Conservation (phyloP, 2,329 filamentous ascomycete genomes). For the Hymenoscyphus albidus region DNA sequence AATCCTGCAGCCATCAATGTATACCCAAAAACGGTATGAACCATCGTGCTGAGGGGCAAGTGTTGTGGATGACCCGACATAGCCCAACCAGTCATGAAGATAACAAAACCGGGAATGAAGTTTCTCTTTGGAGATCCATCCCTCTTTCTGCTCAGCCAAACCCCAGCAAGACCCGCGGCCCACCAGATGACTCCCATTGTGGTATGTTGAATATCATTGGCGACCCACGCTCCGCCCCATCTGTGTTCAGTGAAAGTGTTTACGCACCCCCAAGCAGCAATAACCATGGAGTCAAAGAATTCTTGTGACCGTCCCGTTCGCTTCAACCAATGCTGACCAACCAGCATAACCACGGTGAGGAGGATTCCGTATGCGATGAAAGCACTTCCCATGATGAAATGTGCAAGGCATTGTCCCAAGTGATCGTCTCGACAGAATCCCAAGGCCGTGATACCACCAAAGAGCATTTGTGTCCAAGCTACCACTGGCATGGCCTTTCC, state of each 20-base stretch:
- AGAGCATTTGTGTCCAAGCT: conserved; percentile 90
- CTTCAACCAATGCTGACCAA: conserved; percentile 83
- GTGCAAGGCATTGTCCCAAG: conserved; percentile 84
- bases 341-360: conserved; percentile 78
- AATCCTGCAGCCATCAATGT: conserved; percentile 88
- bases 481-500: conserved; percentile 85
- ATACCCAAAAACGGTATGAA: conserved; percentile 88
- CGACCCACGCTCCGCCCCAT: conserved; percentile 85
- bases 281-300: conserved; percentile 90
- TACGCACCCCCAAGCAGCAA: conserved; percentile 92
- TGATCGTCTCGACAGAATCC: conserved; percentile 94
- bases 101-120: conserved; percentile 86
- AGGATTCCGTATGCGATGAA: conserved; percentile 93
- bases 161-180: conserved; percentile 83
- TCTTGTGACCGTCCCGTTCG: conserved; percentile 85
- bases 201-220: conserved; percentile 95
- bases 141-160: conserved; percentile 85
- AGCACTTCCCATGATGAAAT: conserved; percentile 98
- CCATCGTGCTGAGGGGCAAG: conserved; percentile 77
- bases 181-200: conserved; percentile 99
- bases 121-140: conserved; percentile 87
- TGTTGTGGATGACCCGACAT: conserved; percentile 91
- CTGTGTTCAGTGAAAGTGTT: conserved; percentile 98
- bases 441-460: conserved; percentile 86
- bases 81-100: conserved; percentile 88